Percentiles rank a stretch among this genome's conserved stretches.
These are phyloP conservation scores for Kwoniella shivajii DNA, from an alignment of 1,284 basidiomycete genomes.

Conservation along the genomic window DNA sequence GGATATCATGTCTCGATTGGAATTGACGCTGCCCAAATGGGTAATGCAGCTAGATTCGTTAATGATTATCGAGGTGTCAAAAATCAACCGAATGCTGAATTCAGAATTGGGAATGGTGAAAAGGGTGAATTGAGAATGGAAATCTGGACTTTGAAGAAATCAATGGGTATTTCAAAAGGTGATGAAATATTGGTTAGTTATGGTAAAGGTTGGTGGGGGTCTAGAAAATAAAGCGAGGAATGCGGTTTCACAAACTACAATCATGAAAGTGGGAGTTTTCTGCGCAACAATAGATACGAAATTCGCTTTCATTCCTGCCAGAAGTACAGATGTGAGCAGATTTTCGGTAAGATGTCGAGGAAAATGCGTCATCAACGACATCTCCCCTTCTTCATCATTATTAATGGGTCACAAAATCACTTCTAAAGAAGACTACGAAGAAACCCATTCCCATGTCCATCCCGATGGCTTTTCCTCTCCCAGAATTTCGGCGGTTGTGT, in stretches of 20 bases:
- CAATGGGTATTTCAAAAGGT: constrained; percentile 73
- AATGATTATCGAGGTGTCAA: constrained; percentile 80
- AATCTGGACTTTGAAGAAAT: constrained; percentile 65
- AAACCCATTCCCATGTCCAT: constrained; percentile 4
- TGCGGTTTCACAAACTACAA: too few relatives aligned
- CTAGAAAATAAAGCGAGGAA: constrained; percentile 29
- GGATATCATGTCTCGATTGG: constrained; percentile 51
- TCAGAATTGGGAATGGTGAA: constrained; percentile 62
- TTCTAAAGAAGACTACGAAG: not conserved
- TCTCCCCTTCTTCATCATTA: not conserved
- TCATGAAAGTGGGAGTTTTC: too few relatives aligned
- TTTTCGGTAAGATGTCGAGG: too few relatives aligned
- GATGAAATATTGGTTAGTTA: constrained; percentile 87
- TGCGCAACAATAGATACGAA: too few relatives aligned
- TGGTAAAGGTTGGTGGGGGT: constrained; percentile 87
- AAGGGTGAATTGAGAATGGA: constrained; percentile 74
- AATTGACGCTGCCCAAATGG: constrained; percentile 70
- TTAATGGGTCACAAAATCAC: not conserved
- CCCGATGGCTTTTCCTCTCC: not conserved
- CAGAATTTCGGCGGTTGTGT: not conserved
- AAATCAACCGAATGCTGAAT: constrained; percentile 69
- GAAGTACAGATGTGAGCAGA: too few relatives aligned
- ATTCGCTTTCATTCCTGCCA: too few relatives aligned
- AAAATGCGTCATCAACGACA: too few relatives aligned
- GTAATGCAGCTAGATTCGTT: constrained; percentile 83